phyloP scores from a whole-genome alignment of 768 basidiomycete species.

The Suillus sp. region DNA sequence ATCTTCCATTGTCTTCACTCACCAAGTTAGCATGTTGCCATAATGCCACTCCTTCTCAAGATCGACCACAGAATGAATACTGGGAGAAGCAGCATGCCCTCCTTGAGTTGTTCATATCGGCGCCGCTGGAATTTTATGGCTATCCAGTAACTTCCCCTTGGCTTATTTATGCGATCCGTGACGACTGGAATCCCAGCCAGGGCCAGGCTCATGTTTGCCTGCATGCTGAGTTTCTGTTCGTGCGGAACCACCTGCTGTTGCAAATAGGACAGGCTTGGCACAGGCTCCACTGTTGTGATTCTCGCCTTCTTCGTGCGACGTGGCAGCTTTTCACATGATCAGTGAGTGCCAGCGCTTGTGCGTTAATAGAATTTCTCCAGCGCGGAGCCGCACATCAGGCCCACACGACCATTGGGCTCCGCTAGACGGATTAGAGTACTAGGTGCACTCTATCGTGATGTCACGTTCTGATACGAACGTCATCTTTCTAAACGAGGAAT shows the following conservation, averaged over 20 bases:
- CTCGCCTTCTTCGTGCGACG: background rate
- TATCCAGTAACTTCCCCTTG: background rate
- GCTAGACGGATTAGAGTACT: background rate
- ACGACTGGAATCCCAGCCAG: no score
- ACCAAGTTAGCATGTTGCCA: conserved; percentile 1
- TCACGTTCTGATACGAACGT: background rate
- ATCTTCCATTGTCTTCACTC: background rate
- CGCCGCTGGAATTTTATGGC: background rate
- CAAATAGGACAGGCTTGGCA: background rate
- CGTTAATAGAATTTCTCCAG: background rate
- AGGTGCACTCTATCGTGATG: background rate
- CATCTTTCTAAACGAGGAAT: background rate
- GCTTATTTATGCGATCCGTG: background rate
- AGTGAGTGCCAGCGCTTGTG: background rate
- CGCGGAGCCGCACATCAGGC: background rate
- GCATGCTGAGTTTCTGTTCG: background rate
- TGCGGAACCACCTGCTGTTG: background rate
- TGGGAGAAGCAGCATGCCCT: conserved; percentile 1
- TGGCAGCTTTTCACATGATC: background rate
- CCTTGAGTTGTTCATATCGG: conserved; percentile 2
- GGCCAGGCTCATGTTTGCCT: background rate
- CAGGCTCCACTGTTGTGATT: background rate
- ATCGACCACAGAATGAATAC: background rate
- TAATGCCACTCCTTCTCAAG: background rate
- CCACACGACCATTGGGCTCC: background rate